Percentiles rank a stretch among this genome's conserved stretches.
These are phyloP conservation scores for Phyllosticta capitalensis DNA, from an alignment of 2,329 filamentous ascomycete genomes.

Conservation along the genomic window DNA sequence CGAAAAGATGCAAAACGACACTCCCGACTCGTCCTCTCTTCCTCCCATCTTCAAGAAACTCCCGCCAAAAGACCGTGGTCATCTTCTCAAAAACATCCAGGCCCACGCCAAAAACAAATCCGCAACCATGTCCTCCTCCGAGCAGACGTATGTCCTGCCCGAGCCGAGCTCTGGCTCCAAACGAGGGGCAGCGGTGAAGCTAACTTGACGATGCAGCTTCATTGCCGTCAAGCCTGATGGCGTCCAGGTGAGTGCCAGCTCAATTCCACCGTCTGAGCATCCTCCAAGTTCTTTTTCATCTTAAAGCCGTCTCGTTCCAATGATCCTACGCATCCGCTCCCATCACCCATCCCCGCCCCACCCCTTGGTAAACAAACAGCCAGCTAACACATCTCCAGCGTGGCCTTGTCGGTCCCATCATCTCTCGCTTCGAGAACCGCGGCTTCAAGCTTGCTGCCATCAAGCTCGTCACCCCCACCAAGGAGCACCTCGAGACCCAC, in stretches of 20 bases:
- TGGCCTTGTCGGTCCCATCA: constrained; percentile 95
- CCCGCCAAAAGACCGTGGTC: constrained; percentile 38
- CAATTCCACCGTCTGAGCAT: background rate
- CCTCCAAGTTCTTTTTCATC: background rate
- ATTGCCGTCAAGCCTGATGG: constrained; percentile 99
- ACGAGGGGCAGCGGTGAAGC: constrained; percentile 17
- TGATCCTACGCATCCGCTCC: background rate
- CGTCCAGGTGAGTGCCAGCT: constrained; percentile 65
- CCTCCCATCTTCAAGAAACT: constrained; percentile 39
- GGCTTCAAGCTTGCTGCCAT: constrained; percentile 98
- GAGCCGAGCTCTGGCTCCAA: background rate
- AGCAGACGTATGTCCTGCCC: constrained; percentile 67
- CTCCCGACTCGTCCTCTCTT: constrained; percentile 14
- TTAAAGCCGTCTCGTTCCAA: background rate
- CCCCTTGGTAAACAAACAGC: constrained; percentile 1
- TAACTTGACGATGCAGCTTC: constrained; percentile 59
- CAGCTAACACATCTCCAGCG: constrained; percentile 48
- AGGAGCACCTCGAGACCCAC: constrained; percentile 97
- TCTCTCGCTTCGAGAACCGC: constrained; percentile 94
- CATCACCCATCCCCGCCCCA: constrained; percentile 1
- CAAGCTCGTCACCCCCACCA: constrained; percentile 82
- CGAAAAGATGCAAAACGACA: constrained; percentile 11
- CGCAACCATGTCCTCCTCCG: constrained; percentile 50
- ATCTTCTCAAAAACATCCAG: constrained; percentile 26
- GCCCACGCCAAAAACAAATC: constrained; percentile 16